Conservation (phyloP, 2,329 filamentous ascomycete genomes). For the Hypoxylon sp. region DNA sequence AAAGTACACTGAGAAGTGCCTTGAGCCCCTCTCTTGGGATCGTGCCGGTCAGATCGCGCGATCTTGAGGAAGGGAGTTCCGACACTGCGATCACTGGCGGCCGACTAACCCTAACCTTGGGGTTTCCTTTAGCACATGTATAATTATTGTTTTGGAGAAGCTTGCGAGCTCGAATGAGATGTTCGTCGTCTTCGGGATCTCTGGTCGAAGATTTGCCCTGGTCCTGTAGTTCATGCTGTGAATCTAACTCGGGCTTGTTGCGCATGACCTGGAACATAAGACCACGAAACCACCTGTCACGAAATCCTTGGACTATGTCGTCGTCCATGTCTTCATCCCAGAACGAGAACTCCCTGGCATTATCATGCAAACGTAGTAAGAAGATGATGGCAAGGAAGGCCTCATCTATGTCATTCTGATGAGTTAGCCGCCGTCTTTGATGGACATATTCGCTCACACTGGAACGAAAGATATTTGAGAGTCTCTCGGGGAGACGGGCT, state of each 20-base stretch:
- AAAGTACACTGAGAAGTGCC: not conserved
- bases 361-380: not conserved
- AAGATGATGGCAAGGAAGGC: not conserved
- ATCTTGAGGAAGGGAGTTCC: not conserved
- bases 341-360: not conserved
- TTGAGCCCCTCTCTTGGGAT: not conserved
- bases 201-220: not conserved
- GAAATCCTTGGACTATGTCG: not conserved
- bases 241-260: not conserved
- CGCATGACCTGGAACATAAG: not conserved
- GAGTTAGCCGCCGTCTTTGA: not conserved
- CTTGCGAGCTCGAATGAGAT: not conserved
- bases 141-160: not conserved
- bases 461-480: not conserved
- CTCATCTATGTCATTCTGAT: not conserved
- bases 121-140: not conserved
- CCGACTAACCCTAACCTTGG: not conserved
- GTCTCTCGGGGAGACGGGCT: not conserved
- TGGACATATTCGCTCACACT: not conserved
- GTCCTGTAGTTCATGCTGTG: not conserved
- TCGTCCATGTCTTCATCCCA: not conserved
- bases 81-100: not conserved
- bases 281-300: not conserved
- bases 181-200: not conserved
- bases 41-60: not conserved